Evolutionary conservation across 305 asterid genomes (phyloP), one percentile per base, ranked within the genome.

Genomic region (Fraxinus baroniana): DNA sequence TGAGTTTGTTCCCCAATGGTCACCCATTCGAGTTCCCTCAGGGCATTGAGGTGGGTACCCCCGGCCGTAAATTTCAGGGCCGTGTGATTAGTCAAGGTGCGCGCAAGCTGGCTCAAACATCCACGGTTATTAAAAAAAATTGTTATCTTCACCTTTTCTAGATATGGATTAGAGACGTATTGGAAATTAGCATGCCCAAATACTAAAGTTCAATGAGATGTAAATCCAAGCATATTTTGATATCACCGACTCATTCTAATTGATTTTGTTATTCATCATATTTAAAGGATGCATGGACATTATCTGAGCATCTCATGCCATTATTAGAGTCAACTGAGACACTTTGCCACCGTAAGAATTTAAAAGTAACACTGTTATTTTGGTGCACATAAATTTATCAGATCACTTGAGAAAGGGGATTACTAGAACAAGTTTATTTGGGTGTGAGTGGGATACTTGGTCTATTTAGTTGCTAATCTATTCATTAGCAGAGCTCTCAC

Each of bases 401-500:
- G 76, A 28, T 70, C 41, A 70, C 41, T 13, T 13, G 76, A 70
- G 41, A 28, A 66, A 7, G 35, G 6, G 74, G 36, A 26, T 66
- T 7, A 57, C 28, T 18, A 18, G 20, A 57, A 57, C 66, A 55
- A 18, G 26, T 57, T 57, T 18, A 57, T 57, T 18, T 57, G 68
- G 68, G 68, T 18, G 12, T 18, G 55, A 37, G 24, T 22, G 32
- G 55, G 39, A 7, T 28, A 7, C 30, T 12, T 22, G 74, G 4
- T 60, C 68, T 13, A 7, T 62, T 49, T 78, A 22, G 30, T 49
- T 64, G 78, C 68, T 32, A 46, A 79, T 79, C 74, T 77, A 46
- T 77, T 46, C 15, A 77, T 44, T 49, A 35, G 15, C 39, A 0
- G 24, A 78, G 37, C 28, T 20, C 28, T 73, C 68, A 78, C 77